phyloP scores from a whole-genome alignment of 306 rosid genomes.

The Medicago ruthenica region DNA sequence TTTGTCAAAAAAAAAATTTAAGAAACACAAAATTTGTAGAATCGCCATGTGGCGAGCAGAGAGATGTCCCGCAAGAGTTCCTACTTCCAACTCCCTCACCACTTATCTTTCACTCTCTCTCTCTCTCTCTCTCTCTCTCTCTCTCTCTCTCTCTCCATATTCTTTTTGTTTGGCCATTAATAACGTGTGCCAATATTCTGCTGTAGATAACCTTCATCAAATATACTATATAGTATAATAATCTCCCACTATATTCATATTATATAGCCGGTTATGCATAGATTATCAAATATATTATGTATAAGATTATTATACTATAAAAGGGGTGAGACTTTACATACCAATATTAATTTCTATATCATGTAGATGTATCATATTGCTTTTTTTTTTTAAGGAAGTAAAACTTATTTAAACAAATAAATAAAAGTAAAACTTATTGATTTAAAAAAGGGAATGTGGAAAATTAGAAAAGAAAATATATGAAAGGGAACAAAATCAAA shows the following conservation, averaged over 20 bases:
- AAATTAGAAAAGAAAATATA: too few species aligned
- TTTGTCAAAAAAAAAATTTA: neutral
- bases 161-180: constrained; percentile 31
- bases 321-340: constrained; percentile 35
- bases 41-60: constrained; percentile 47
- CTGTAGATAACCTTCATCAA: constrained; percentile 17
- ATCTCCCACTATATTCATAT: constrained; percentile 36
- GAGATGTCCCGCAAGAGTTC: constrained; percentile 21
- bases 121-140: neutral
- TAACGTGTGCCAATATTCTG: constrained; percentile 2
- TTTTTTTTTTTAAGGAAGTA: neutral
- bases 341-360: neutral
- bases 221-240: neutral
- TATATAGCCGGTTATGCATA: constrained; percentile 35
- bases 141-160: neutral
- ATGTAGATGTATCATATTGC: neutral
- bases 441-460: too few species aligned
- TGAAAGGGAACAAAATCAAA: too few species aligned
- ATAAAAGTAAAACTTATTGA: neutral
- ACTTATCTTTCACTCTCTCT: neutral
- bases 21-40: constrained; percentile 11
- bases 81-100: constrained; percentile 19
- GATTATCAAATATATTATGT: too few species aligned
- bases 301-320: neutral
- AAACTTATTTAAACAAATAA: neutral